A percentile compares a stretch with the other conserved stretches of the same genome.
These are phyloP conservation scores for Spathaspora arborariae DNA, from an alignment of 805 yeast genomes.

Conservation along the genomic window DNA sequence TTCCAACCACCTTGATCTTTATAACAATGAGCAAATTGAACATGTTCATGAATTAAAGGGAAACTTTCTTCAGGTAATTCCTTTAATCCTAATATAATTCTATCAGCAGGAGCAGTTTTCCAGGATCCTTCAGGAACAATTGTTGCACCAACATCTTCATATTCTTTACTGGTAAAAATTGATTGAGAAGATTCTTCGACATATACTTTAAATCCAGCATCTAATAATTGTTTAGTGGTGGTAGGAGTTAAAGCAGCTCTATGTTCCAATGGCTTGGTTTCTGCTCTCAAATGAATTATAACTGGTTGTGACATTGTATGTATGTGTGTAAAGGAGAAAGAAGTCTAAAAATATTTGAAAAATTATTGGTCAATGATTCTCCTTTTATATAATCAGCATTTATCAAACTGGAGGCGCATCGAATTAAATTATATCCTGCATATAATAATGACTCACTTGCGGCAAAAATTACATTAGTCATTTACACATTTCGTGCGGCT, in stretches of 20 bases:
- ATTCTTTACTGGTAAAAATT: slow-evolving; percentile 73
- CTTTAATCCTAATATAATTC: slow-evolving; percentile 89
- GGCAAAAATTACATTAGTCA: background rate
- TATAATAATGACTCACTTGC: background rate
- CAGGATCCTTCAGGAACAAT: slow-evolving; percentile 94
- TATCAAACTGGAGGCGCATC: background rate
- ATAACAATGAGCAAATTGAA: slow-evolving; percentile 98
- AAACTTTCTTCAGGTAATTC: slow-evolving; percentile 90
- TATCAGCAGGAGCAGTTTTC: slow-evolving; percentile 85
- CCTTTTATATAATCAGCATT: background rate
- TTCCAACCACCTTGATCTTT: slow-evolving; percentile 98
- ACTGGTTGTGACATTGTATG: slow-evolving; percentile 25
- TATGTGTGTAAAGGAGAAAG: background rate
- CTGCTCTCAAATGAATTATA: slow-evolving; percentile 88
- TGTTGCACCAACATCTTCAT: slow-evolving; percentile 73
- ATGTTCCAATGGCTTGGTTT: slow-evolving; percentile 94
- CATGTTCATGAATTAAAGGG: slow-evolving; percentile 94
- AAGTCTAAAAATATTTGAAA: background rate
- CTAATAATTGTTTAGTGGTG: slow-evolving; percentile 76
- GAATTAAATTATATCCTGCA: background rate
- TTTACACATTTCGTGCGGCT: background rate
- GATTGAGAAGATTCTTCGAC: slow-evolving; percentile 89
- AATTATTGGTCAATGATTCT: background rate
- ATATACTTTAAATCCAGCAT: slow-evolving; percentile 82
- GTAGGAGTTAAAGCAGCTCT: slow-evolving; percentile 96